Percentiles rank a stretch among this genome's conserved stretches.
Conservation (phyloP, 2,329 filamentous ascomycete species). For the Zymoseptoria passerinii region DNA sequence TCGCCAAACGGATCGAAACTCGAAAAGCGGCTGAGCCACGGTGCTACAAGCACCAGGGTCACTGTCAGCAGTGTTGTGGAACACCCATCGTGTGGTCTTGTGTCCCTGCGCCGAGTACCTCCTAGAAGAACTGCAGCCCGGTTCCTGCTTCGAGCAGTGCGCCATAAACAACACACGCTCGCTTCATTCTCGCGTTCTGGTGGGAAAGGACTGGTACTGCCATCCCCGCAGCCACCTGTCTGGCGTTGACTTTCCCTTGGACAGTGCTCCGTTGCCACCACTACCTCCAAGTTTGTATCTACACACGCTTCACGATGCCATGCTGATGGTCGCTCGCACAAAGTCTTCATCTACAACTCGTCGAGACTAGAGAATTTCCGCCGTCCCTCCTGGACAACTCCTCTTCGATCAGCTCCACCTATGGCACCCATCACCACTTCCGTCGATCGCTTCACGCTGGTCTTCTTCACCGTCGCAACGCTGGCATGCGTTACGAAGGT, state of each 20-base stretch:
- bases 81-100: constrained; percentile 10
- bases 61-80: constrained; percentile 10
- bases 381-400: not conserved
- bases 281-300: constrained; percentile 7
- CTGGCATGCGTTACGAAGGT: constrained; percentile 15
- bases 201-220: constrained; percentile 9
- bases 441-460: constrained; percentile 12
- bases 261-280: constrained; percentile 7
- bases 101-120: constrained; percentile 6
- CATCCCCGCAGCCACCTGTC: constrained; percentile 2
- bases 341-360: not conserved
- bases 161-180: constrained; percentile 6
- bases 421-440: constrained; percentile 12
- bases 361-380: constrained; percentile 1
- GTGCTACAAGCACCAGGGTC: constrained; percentile 5
- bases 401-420: constrained; percentile 1
- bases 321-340: constrained; percentile 1
- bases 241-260: constrained; percentile 7
- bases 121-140: constrained; percentile 12
- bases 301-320: constrained; percentile 12
- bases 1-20: not conserved
- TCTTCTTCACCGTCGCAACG: constrained; percentile 9
- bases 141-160: constrained; percentile 8
- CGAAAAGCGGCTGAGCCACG: not conserved
- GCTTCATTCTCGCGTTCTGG: constrained; percentile 14